Evolutionary conservation across 768 basidiomycete species (phyloP), one percentile per base, ranked within the genome.

Genomic region (Lactarius psammicola): DNA sequence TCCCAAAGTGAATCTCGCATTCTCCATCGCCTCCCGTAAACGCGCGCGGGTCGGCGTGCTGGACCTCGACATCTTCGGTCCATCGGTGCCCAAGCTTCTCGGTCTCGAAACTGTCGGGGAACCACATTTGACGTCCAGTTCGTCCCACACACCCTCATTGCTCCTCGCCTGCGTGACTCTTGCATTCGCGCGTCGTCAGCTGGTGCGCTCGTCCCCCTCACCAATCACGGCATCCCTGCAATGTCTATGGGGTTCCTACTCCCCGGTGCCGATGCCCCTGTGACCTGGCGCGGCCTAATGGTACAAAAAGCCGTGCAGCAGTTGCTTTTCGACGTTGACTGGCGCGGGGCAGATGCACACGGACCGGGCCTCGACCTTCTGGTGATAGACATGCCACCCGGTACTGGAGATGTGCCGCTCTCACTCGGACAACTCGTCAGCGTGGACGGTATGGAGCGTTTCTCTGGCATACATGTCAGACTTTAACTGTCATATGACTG

Each of bases 211-310:
- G 73, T 90, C 13, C 96, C 95, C 0, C 77, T 98, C 18, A 82
- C 81, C 23, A 97, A 97, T 72, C 94, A 98, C 75, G 91, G 93
- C 17, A 71, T 98, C 2, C 88, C 91, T 18, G 92, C 90, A 71
- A 98, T 98, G 96, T 97, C 95, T 0, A 97, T 99, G 86, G 96
- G 95, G 3, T 99, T 94, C 74, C 84, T 99, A 15, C 82, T 98
- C 17, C 89, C 91, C 1, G 77, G 79, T 61, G 81, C 81, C 40
- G 93, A 95, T 73, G 86, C 87, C 0, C 88, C 95, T 0, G 82
- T 98, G 36, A 92, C 96, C 34, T 99, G 96, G 96, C 84, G 96
- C 30, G 96, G 96, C 2, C 83, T 97, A 26, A 98, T 98, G 96
- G 96, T 98, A 1, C 95, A 96, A 78, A 98, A 98, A 73, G 95